A percentile compares a stretch with the other conserved stretches of the same genome.
Conservation (phyloP, 176 grass and related monocot genomes). For the Phyllostachys edulis region DNA sequence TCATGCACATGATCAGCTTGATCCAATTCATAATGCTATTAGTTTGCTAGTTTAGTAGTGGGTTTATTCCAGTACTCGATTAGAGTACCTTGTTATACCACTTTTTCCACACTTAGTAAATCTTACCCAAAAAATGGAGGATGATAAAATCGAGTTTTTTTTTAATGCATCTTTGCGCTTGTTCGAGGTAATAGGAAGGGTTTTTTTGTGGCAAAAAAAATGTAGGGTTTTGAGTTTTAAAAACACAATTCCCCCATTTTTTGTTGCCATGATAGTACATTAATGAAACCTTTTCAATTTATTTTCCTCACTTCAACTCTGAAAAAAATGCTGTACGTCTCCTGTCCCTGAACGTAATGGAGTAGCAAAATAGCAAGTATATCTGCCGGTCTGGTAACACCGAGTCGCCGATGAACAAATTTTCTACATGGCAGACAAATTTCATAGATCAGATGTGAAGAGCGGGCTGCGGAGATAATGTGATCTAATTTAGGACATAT, state of each 20-base stretch:
- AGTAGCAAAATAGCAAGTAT: too few species aligned
- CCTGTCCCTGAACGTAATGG: neutral
- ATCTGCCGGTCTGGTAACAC: too few species aligned
- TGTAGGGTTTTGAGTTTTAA: neutral
- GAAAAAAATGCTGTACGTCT: neutral
- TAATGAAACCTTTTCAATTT: neutral
- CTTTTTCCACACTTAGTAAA: neutral
- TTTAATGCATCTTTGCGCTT: neutral
- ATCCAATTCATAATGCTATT: neutral
- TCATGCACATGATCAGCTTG: neutral
- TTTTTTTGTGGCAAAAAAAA: neutral
- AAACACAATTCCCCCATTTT: neutral
- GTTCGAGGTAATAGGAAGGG: neutral
- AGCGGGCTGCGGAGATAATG: neutral
- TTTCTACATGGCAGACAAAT: neutral
- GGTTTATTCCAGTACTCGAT: neutral
- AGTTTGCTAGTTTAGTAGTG: conserved; percentile 8
- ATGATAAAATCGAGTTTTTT: neutral
- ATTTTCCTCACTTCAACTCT: neutral
- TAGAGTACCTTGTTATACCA: neutral
- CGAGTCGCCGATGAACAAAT: neutral
- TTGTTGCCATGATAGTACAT: neutral
- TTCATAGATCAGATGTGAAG: neutral
- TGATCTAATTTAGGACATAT: neutral
- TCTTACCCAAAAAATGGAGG: neutral